These are phyloP conservation scores for Pelargonium fulgidum DNA, from an alignment of 441 rosid species.

Conservation along the genomic window DNA sequence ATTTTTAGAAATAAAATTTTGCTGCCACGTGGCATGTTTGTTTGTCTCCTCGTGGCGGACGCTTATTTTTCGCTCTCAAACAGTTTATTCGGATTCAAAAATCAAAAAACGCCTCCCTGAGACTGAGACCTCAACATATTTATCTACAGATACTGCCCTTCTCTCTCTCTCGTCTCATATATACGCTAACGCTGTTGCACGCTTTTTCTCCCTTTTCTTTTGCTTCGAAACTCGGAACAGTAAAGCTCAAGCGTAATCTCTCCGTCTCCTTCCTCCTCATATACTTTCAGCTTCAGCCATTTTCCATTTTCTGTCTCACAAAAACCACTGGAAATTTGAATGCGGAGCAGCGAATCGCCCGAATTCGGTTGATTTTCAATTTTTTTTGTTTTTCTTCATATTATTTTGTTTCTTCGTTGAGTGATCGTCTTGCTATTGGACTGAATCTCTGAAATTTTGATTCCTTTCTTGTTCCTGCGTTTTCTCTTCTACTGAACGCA, in stretches of 20 bases:
- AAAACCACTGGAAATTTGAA: background rate
- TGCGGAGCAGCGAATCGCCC: background rate
- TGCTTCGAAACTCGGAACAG: conserved; percentile 1
- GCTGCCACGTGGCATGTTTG: too few species aligned
- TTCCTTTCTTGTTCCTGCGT: too few species aligned
- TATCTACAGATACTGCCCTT: background rate
- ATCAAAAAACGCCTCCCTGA: background rate
- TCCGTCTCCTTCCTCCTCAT: background rate
- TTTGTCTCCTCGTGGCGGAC: too few species aligned
- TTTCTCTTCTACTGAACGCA: too few species aligned
- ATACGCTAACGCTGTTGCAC: background rate
- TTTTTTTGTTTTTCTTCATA: background rate
- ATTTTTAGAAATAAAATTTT: too few species aligned
- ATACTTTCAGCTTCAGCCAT: background rate
- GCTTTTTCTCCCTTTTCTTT: background rate
- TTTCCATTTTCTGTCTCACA: background rate
- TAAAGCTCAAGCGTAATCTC: background rate
- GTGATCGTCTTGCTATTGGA: too few species aligned
- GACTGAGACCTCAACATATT: background rate
- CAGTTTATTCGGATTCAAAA: background rate
- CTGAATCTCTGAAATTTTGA: too few species aligned
- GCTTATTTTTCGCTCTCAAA: too few species aligned
- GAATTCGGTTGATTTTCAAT: background rate
- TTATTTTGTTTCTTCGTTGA: too few species aligned
- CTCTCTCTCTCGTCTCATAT: background rate